Evolutionary conservation across 225 moss, liverwort and hornwort species (phyloP), one percentile per base, ranked within the genome.

Genomic region (Ulota crispa): DNA sequence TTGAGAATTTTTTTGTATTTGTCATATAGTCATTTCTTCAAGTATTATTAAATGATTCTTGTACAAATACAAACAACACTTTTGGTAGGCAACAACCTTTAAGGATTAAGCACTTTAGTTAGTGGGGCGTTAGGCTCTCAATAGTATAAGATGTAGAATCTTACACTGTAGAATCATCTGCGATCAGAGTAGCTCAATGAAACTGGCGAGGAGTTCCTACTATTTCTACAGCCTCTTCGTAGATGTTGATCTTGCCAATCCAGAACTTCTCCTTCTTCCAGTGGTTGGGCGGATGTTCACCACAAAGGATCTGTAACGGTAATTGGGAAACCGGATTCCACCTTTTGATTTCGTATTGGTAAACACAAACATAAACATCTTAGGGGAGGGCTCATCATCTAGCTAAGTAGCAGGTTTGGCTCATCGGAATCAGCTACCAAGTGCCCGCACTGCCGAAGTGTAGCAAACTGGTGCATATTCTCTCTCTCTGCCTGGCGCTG

Each of bases 211-310:
- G n/a, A n/a, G n/a, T n/a, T n/a, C n/a, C n/a, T n/a, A n/a, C n/a
- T n/a, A n/a, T n/a, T n/a, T n/a, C n/a, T n/a, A n/a, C n/a, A 26
- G 84, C 84, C 15, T 75, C 9, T 1, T 21, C 26, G 43, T 70
- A 43, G 34, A 63, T 32, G 2, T 32, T 24, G 5, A 80, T 80
- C 45, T 8, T 0, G 24, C 84, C 84, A 21, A 84, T 84, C 84
- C 84, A 84, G 10, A 84, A 3, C 9, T 0, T 57, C 45, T 45
- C 12, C 3, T 64, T 54, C 32, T 0, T 0, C 84, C 84, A 84
- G 10, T 0, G 27, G 14, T 1, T 28, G 3, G 75, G 14, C 84
- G 84, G 53, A 84, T 75, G 9, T 84, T 70, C 62, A 84, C 84
- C 4, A 43, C 0, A 1, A n/a, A 20, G 41, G 75, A 80, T 43